phyloP scores from a whole-genome alignment of 129 eudicot genomes.

The Arctium lappa region DNA sequence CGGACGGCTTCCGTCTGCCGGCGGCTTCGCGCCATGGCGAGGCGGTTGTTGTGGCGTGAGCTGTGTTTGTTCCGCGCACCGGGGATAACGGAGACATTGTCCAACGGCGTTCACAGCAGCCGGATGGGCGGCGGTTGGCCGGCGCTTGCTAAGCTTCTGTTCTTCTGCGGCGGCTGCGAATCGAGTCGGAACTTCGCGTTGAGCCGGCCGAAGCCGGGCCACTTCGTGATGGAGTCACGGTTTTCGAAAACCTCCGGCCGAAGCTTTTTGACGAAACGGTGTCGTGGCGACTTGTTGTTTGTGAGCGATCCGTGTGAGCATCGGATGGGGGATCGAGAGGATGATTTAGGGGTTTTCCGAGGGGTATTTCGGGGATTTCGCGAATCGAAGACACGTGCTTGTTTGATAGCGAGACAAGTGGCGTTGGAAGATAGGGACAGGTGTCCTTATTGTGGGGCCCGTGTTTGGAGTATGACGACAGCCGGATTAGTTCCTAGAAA shows the following conservation, averaged over 20 bases:
- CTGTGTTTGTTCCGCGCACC: conserved; percentile 77
- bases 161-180: conserved; percentile 70
- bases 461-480: conserved; percentile 78
- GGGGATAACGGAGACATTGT: conserved; percentile 50
- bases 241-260: conserved; percentile 88
- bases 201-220: conserved; percentile 44
- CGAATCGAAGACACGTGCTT: conserved; percentile 60
- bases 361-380: conserved; percentile 76
- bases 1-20: conserved; percentile 53
- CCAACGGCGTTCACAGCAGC: conserved; percentile 40
- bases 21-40: conserved; percentile 64
- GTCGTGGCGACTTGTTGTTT: conserved; percentile 61
- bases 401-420: conserved; percentile 43
- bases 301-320: conserved; percentile 96
- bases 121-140: conserved; percentile 77
- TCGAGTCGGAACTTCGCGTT: conserved; percentile 44
- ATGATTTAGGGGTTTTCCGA: conserved; percentile 76
- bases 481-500: conserved; percentile 58
- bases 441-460: conserved; percentile 79
- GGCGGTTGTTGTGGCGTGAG: conserved; percentile 73
- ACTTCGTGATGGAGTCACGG: conserved; percentile 55
- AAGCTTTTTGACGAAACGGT: conserved; percentile 58
- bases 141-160: conserved; percentile 70
- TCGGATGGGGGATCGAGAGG: conserved; percentile 30
- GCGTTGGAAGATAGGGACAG: conserved; percentile 52